These are phyloP conservation scores for Mucor indicus DNA, from an alignment of 371 early-diverging fungal species.

Conservation along the genomic window DNA sequence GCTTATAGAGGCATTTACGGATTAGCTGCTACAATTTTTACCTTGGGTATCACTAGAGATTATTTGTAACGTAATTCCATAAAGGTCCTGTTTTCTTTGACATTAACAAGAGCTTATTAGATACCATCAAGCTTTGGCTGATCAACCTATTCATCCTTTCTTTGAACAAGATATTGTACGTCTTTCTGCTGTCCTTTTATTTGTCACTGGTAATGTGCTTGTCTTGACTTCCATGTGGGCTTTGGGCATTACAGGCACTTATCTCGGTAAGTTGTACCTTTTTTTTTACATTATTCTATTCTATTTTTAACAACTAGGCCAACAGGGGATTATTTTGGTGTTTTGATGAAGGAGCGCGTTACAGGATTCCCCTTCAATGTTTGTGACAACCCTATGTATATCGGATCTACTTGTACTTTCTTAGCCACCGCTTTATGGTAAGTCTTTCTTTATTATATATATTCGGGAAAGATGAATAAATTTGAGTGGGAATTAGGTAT, in stretches of 20 bases:
- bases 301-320: neutral
- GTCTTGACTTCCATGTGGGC: slow-evolving; percentile 86
- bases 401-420: slow-evolving; percentile 88
- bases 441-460: neutral
- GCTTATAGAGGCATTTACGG: slow-evolving; percentile 74
- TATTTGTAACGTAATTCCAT: slow-evolving; percentile 56
- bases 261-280: too few relatives aligned
- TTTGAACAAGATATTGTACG: slow-evolving; percentile 49
- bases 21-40: slow-evolving; percentile 78
- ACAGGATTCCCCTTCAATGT: slow-evolving; percentile 92
- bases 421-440: slow-evolving; percentile 85
- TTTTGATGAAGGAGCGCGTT: slow-evolving; percentile 83
- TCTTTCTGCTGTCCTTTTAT: slow-evolving; percentile 48
- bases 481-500: slow-evolving; percentile 35
- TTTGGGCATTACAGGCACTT: slow-evolving; percentile 89
- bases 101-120: slow-evolving; percentile 19
- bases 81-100: neutral
- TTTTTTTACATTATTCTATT: too few relatives aligned
- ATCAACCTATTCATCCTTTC: slow-evolving; percentile 60
- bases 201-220: slow-evolving; percentile 68
- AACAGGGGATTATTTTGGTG: slow-evolving; percentile 92
- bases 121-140: slow-evolving; percentile 64
- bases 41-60: slow-evolving; percentile 81
- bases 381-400: slow-evolving; percentile 91
- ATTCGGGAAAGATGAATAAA: neutral